A percentile compares a stretch with the other conserved stretches of the same genome.
Evolutionary conservation across 192 early-diverging fungal species (phyloP).

Genomic region (Coemansia javaensis): DNA sequence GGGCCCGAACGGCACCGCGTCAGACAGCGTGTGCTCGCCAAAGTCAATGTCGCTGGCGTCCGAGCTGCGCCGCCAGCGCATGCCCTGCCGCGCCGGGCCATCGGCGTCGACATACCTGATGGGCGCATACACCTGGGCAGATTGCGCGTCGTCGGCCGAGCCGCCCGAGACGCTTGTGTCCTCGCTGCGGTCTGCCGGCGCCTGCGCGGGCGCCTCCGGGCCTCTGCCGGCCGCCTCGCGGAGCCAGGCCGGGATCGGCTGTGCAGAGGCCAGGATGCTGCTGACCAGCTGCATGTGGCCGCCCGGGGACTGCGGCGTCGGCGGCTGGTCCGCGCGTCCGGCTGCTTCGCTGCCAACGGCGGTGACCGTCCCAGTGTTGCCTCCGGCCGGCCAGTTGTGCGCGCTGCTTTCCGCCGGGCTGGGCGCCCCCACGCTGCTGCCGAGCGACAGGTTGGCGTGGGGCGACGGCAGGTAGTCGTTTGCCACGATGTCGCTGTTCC

Average conservation of each 20-base stretch:
- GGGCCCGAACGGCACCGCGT: not conserved
- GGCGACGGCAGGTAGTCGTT: slow-evolving; percentile 29
- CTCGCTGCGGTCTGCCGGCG: too few species aligned
- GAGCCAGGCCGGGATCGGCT: slow-evolving; percentile 32
- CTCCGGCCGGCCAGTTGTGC: too few species aligned
- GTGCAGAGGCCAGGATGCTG: slow-evolving; percentile 22
- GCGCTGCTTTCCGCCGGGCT: not conserved
- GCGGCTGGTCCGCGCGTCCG: too few species aligned
- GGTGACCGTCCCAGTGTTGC: too few species aligned
- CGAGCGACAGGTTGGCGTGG: slow-evolving; percentile 23
- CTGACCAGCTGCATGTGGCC: too few species aligned
- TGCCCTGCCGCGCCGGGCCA: not conserved
- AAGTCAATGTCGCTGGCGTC: slow-evolving; percentile 19
- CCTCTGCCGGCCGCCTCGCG: slow-evolving; percentile 12
- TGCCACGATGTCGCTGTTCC: slow-evolving; percentile 11
- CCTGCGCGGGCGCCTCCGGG: too few species aligned
- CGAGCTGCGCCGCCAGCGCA: not conserved
- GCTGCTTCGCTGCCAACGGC: too few species aligned
- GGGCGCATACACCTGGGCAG: not conserved
- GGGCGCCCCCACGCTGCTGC: slow-evolving; percentile 10
- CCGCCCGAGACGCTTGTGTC: too few species aligned
- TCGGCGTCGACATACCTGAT: too few species aligned
- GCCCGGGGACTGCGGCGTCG: not conserved
- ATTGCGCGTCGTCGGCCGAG: too few species aligned
- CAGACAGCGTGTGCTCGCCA: not conserved